phyloP scores from a whole-genome alignment of 345 rosid genomes.

The Eucalyptus erythrocorys region DNA sequence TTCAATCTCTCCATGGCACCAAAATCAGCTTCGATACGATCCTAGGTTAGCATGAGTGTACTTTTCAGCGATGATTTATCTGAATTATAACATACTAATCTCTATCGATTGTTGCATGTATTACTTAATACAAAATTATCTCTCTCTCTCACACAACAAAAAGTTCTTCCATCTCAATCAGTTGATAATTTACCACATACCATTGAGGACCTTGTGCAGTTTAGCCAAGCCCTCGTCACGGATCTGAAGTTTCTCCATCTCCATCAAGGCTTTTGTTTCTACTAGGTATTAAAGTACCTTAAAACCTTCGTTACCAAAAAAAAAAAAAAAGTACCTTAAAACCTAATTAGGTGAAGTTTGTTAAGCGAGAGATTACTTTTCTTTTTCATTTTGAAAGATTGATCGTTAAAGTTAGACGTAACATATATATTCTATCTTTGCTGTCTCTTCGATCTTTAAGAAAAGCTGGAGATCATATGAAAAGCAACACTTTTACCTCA shows the following conservation, averaged over 20 bases:
- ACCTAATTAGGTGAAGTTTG: not conserved
- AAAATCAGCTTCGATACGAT: not conserved
- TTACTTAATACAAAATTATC: not conserved
- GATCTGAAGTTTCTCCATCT: not conserved
- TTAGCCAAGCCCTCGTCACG: not conserved
- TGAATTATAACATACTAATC: not conserved
- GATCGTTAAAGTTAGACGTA: not conserved
- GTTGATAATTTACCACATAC: not conserved
- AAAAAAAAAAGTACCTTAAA: not conserved
- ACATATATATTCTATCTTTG: not conserved
- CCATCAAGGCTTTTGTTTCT: not conserved
- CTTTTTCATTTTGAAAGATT: not conserved
- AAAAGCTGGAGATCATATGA: not conserved
- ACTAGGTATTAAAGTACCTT: not conserved
- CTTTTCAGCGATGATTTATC: not conserved
- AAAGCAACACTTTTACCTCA: not conserved
- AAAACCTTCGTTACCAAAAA: no score
- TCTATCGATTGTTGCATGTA: not conserved
- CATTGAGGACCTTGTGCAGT: not conserved
- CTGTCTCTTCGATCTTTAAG: not conserved
- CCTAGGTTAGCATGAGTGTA: not conserved
- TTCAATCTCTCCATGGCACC: not conserved
- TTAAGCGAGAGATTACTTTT: not conserved
- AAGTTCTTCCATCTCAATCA: not conserved
- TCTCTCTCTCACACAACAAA: not conserved